Conservation (phyloP, 805 yeast genomes). For the Candida khao-thaluensis region DNA sequence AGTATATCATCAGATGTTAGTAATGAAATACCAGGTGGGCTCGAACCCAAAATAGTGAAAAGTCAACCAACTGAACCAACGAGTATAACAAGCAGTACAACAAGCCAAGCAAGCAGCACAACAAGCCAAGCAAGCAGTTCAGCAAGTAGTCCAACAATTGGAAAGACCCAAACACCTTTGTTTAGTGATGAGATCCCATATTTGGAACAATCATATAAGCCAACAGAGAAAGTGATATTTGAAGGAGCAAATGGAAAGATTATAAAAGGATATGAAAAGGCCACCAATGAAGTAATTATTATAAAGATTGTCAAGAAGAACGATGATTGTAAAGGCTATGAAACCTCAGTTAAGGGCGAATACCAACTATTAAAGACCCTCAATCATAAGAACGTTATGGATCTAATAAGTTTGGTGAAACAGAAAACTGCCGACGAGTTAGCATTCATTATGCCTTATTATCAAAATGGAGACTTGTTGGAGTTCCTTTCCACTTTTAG, state of each 20-base stretch:
- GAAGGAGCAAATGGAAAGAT: conserved; percentile 45
- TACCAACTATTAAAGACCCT: conserved; percentile 27
- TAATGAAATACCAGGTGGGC: too few species aligned
- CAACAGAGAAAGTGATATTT: conserved; percentile 17
- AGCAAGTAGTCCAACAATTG: too few species aligned
- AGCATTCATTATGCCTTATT: conserved; percentile 42
- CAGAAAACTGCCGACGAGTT: conserved; percentile 17
- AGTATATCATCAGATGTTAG: neutral
- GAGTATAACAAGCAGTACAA: too few species aligned
- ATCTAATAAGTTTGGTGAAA: conserved; percentile 25
- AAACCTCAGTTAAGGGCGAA: conserved; percentile 28
- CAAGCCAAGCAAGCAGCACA: too few species aligned
- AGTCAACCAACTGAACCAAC: too few species aligned
- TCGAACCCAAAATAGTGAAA: too few species aligned
- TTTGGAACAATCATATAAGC: conserved; percentile 4
- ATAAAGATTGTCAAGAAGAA: conserved; percentile 35
- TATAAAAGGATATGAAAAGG: conserved; percentile 28
- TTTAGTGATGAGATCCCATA: conserved; percentile 1
- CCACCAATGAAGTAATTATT: conserved; percentile 21
- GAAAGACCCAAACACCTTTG: too few species aligned
- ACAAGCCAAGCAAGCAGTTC: too few species aligned
- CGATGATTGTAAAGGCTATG: conserved; percentile 17
- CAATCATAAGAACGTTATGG: conserved; percentile 28
- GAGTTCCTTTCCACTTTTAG: conserved; percentile 42
- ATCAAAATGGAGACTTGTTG: conserved; percentile 48